phyloP scores from a whole-genome alignment of 2,329 filamentous ascomycete genomes.

The Xylariomycetidae sp. region DNA sequence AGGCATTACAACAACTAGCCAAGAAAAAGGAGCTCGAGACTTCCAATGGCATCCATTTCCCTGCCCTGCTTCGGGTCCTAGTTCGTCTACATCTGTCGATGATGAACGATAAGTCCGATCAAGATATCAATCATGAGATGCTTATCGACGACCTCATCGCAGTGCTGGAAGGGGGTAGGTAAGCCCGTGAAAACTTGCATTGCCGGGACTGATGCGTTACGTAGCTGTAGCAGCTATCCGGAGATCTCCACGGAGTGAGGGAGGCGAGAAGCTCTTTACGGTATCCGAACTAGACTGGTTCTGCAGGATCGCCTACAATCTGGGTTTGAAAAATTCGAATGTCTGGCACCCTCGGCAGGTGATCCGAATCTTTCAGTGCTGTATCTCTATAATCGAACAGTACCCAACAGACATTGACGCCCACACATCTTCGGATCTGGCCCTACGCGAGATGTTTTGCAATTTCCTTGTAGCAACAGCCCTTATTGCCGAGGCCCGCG shows the following conservation, averaged over 20 bases:
- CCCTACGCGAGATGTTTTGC: conserved; percentile 62
- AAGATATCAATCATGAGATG: conserved; percentile 8
- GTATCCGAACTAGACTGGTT: conserved; percentile 76
- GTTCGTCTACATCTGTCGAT: conserved; percentile 46
- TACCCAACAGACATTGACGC: conserved; percentile 44
- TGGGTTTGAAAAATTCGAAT: conserved; percentile 59
- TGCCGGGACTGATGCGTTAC: conserved; percentile 8
- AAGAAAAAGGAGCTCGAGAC: conserved; percentile 46
- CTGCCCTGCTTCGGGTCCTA: conserved; percentile 59
- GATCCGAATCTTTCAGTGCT: conserved; percentile 51
- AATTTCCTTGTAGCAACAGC: conserved; percentile 60
- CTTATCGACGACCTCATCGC: conserved; percentile 48
- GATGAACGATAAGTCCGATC: conserved; percentile 27
- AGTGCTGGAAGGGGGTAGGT: conserved; percentile 40
- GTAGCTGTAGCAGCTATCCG: conserved; percentile 38
- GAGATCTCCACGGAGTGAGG: conserved; percentile 31
- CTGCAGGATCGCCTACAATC: conserved; percentile 74
- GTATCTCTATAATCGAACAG: conserved; percentile 45
- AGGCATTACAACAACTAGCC: conserved; percentile 56
- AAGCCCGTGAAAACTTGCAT: conserved; percentile 1
- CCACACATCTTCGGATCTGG: conserved; percentile 42
- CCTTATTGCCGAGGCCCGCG: conserved; percentile 47
- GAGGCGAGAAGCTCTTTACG: conserved; percentile 50
- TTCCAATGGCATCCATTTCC: conserved; percentile 50
- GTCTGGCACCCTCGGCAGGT: conserved; percentile 49